Percentiles rank a stretch among this genome's conserved stretches.
Conservation (phyloP, 768 basidiomycete genomes). For the Psilocybe tampanensis region DNA sequence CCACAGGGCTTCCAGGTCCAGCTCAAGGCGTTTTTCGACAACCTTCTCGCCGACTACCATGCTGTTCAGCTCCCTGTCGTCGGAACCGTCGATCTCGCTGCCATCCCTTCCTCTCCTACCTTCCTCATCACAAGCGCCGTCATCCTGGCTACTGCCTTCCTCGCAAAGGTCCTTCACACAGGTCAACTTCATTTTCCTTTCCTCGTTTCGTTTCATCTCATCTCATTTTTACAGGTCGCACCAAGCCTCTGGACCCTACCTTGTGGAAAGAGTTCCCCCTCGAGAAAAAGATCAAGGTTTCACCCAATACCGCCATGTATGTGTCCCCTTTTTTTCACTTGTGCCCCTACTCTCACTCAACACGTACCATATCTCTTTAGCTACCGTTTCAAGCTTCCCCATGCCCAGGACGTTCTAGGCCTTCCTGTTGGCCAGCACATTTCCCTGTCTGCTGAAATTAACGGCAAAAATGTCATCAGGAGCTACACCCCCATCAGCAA, state of each 20-base stretch:
- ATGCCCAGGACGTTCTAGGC: slow-evolving; percentile 76
- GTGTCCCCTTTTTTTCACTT: slow-evolving; percentile 25
- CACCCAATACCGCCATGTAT: slow-evolving; percentile 95
- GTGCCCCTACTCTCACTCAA: slow-evolving; percentile 5
- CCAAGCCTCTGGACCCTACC: slow-evolving; percentile 70
- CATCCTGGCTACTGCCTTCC: slow-evolving; percentile 51
- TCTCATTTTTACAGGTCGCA: slow-evolving; percentile 44
- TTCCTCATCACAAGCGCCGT: slow-evolving; percentile 55
- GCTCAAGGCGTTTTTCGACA: slow-evolving; percentile 3
- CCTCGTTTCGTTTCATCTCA: slow-evolving; percentile 16
- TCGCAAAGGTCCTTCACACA: slow-evolving; percentile 51
- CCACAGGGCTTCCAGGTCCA: slow-evolving; percentile 6
- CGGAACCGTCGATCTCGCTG: slow-evolving; percentile 40
- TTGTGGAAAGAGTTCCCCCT: slow-evolving; percentile 86
- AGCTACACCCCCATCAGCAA: slow-evolving; percentile 96
- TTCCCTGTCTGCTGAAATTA: slow-evolving; percentile 85
- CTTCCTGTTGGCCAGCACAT: slow-evolving; percentile 98
- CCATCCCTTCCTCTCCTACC: slow-evolving; percentile 44
- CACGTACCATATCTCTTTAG: slow-evolving; percentile 40
- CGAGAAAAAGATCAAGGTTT: slow-evolving; percentile 77
- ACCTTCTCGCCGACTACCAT: slow-evolving; percentile 26
- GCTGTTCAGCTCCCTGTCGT: slow-evolving; percentile 37
- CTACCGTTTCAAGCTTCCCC: slow-evolving; percentile 89
- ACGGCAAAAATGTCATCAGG: slow-evolving; percentile 87
- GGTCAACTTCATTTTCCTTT: slow-evolving; percentile 33